Conservation (phyloP, 1,284 basidiomycete species). For the Ceratobasidium sp. region DNA sequence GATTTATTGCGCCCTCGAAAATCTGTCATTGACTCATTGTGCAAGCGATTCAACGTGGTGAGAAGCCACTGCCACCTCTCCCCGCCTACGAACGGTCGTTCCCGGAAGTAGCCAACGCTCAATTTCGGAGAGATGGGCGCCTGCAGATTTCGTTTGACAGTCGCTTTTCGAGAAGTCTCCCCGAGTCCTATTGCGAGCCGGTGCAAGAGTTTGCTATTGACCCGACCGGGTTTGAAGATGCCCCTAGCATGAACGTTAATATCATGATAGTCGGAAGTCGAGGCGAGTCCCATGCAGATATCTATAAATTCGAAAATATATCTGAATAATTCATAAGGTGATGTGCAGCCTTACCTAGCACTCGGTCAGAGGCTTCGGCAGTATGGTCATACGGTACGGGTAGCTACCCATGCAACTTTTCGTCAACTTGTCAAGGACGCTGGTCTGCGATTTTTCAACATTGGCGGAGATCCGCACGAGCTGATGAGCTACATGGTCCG, state of each 20-base stretch:
- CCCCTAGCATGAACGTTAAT: conserved; percentile 67
- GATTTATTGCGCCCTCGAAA: too few species aligned
- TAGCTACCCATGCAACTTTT: conserved; percentile 75
- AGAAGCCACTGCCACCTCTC: neutral
- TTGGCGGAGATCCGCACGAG: conserved; percentile 70
- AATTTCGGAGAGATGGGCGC: conserved; percentile 29
- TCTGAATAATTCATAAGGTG: conserved; percentile 59
- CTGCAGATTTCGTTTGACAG: conserved; percentile 32
- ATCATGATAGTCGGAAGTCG: conserved; percentile 74
- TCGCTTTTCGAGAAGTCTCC: neutral
- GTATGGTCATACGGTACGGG: conserved; percentile 71
- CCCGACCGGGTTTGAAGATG: conserved; percentile 48
- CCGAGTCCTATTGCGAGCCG: conserved; percentile 3
- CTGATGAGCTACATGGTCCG: conserved; percentile 72
- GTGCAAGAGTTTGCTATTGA: conserved; percentile 15
- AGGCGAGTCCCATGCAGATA: conserved; percentile 57
- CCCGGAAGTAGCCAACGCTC: neutral
- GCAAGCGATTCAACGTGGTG: neutral
- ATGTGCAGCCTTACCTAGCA: conserved; percentile 78
- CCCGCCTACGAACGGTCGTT: neutral
- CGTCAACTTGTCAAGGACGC: conserved; percentile 65
- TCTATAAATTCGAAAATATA: too few species aligned
- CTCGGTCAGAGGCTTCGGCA: conserved; percentile 68
- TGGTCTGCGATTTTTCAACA: conserved; percentile 67
- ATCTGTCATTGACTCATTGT: too few species aligned